These are phyloP conservation scores for Colletotrichum liaoningense DNA, from an alignment of 2,329 filamentous ascomycete genomes.

Conservation along the genomic window DNA sequence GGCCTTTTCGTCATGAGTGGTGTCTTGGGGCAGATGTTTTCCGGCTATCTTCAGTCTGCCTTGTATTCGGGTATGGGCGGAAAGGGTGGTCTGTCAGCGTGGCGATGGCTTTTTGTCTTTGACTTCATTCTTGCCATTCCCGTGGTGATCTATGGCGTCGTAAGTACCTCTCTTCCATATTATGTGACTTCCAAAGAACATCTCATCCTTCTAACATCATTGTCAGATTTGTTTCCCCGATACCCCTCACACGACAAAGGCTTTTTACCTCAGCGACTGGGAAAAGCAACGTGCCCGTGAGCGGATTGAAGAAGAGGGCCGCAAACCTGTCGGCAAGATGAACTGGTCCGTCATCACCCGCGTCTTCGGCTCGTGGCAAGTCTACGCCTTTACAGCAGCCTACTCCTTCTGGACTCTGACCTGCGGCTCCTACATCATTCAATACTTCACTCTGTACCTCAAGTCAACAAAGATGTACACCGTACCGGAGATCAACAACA, in stretches of 20 bases:
- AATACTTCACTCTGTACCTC: conserved; percentile 54
- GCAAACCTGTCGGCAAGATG: conserved; percentile 49
- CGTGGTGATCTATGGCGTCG: conserved; percentile 48
- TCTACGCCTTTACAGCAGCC: conserved; percentile 54
- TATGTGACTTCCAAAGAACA: neutral
- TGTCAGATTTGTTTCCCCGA: conserved; percentile 49
- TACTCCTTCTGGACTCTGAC: conserved; percentile 54
- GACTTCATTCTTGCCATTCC: conserved; percentile 51
- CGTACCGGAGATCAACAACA: conserved; percentile 56
- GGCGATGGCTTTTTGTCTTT: conserved; percentile 53
- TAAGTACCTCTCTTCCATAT: neutral
- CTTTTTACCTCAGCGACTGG: conserved; percentile 57
- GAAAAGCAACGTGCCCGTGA: conserved; percentile 74
- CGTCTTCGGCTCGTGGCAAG: conserved; percentile 55
- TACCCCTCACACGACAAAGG: conserved; percentile 53
- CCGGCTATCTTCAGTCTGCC: conserved; percentile 48
- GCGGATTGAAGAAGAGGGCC: conserved; percentile 71
- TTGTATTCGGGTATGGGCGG: conserved; percentile 48
- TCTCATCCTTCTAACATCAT: neutral
- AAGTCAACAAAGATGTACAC: conserved; percentile 48
- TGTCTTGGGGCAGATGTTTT: conserved; percentile 56
- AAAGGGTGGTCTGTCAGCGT: conserved; percentile 45
- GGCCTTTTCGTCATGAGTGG: conserved; percentile 69
- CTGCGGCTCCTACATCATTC: conserved; percentile 51
- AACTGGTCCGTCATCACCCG: conserved; percentile 50